Base-by-base conservation (phyloP, 257 asterid genomes). In the Solanum pinnatisectum region DNA sequence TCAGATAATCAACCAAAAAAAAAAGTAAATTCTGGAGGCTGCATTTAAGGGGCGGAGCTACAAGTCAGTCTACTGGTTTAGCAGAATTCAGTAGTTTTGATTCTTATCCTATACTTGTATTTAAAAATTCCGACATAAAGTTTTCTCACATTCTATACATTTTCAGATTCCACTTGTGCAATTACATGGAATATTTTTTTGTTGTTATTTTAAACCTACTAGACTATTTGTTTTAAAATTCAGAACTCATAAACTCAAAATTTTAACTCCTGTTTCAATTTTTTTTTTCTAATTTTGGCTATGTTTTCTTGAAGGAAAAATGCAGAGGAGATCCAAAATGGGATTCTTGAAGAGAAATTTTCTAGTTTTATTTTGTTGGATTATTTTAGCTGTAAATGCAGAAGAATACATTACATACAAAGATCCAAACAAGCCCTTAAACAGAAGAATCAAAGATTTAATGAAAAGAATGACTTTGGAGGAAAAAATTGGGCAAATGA, bases 401-500 rank as follows among this genome's bases (percentile, higher is more conserved):
- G 87, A 89, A 59, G 87, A 89, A 8, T 49, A 82, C 16, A 72
- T 74, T 35, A 63, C 35, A 30, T 87, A 89, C 63, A 89, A 89
- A 87, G 89, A 89, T 81, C 88, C 91, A 8, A 82, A 83, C 37
- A 73, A 44, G 82, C 89, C 89, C 30, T 39, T 89, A 25, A 77
- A 67, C 68, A 39, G 18, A 6, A 59, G 91, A 87, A 89, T 89
- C 86, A 89, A 89, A 71, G 91, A 89, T 60, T 39, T 89, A 49
- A 87, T 89, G 87, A 83, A 25, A 32, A 82, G 86, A 68, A 89
- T 89, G 91, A 86, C 44, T 37, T 87, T 89, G 16, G 81, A 86
- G 32, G 91, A 89, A 89, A 89, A 89, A 71, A 89, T 89, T 46
- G 91, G 91, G 16, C 91, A 89, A 87, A 89, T 89, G 91, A 87